These are phyloP conservation scores for Linnemannia schmuckeri DNA, from an alignment of 192 early-diverging fungal genomes.

Conservation along the genomic window DNA sequence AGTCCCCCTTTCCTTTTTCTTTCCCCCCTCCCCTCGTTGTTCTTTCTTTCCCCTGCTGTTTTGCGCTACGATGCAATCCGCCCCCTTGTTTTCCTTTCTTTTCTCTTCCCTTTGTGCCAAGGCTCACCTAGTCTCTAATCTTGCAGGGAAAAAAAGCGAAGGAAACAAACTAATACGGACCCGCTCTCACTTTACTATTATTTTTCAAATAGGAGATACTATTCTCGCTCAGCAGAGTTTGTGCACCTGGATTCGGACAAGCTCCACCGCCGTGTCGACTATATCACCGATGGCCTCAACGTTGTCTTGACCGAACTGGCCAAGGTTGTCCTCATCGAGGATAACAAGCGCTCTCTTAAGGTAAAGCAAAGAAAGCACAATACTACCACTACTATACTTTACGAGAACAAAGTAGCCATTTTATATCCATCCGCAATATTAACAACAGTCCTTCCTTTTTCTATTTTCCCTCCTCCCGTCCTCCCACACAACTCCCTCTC, in stretches of 20 bases:
- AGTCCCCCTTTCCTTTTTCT: neutral
- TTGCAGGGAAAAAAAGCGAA: neutral
- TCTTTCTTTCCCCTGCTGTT: neutral
- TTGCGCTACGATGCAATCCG: neutral
- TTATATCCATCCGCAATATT: too few species aligned
- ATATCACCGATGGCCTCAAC: slow-evolving; percentile 48
- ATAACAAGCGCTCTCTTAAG: slow-evolving; percentile 47
- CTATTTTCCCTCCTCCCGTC: neutral
- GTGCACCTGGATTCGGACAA: slow-evolving; percentile 35
- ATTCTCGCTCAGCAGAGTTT: slow-evolving; percentile 43
- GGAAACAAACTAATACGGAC: neutral
- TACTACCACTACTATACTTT: neutral
- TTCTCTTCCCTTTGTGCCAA: neutral
- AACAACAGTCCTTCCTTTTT: neutral
- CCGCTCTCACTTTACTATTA: neutral
- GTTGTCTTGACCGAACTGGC: slow-evolving; percentile 49
- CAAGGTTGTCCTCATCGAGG: slow-evolving; percentile 44
- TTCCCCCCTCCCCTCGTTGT: neutral
- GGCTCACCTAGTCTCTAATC: neutral
- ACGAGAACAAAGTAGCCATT: neutral
- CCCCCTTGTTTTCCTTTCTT: neutral
- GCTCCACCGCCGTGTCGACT: slow-evolving; percentile 35
- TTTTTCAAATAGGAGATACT: slow-evolving; percentile 36
- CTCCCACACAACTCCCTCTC: neutral
- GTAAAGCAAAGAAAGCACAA: neutral